Evolutionary conservation across 164 flowering plant genomes (phyloP).

Genomic region (Paratinospora sagittata): DNA sequence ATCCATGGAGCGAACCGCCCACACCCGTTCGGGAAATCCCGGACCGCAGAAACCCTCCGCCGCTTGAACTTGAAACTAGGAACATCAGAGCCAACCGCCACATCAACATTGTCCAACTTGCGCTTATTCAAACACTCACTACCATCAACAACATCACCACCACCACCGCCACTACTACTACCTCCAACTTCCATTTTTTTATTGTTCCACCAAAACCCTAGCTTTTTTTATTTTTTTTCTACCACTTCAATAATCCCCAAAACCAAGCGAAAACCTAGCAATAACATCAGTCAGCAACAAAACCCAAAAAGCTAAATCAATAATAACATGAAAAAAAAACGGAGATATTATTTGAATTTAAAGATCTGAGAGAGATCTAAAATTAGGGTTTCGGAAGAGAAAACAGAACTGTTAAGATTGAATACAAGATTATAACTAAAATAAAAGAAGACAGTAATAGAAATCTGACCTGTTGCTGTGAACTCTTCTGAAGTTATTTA

Average conservation of each 20-base stretch:
- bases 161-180: neutral
- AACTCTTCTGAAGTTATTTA: no score
- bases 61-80: neutral
- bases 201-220: neutral
- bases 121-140: neutral
- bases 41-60: neutral
- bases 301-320: neutral
- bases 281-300: neutral
- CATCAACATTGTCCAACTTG: neutral
- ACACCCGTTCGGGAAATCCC: neutral
- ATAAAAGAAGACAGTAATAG: no score
- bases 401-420: no score
- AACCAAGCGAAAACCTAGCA: neutral
- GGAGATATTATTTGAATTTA: no score
- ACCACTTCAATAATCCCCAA: neutral
- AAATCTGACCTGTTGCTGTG: no score
- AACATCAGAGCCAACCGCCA: neutral
- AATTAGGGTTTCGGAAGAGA: no score
- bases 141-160: neutral
- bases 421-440: no score
- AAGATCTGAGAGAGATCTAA: no score
- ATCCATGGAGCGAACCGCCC: neutral
- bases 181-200: neutral
- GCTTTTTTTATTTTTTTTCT: neutral
- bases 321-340: no score